Evolutionary conservation across 2,329 filamentous ascomycete species (phyloP).

Genomic region (Exophiala dermatitidis): DNA sequence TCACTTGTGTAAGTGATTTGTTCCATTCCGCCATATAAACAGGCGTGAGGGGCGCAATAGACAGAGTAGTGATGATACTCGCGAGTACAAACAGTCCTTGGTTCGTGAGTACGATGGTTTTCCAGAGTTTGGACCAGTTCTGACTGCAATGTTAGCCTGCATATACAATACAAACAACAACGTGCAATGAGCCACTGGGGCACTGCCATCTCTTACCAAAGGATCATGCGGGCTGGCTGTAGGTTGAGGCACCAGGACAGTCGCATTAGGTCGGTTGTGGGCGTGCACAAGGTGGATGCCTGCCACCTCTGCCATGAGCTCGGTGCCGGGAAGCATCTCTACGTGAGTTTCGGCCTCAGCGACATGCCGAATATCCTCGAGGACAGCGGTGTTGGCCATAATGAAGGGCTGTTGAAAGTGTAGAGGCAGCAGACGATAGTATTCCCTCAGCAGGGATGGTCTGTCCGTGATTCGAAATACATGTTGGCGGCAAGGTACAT

Average conservation of each 20-base stretch:
- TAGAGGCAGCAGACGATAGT: not conserved
- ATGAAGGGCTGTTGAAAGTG: not conserved
- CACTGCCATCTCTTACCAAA: slow-evolving; percentile 26
- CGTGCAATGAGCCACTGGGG: too few relatives aligned
- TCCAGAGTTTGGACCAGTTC: slow-evolving; percentile 45
- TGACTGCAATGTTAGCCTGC: slow-evolving; percentile 13
- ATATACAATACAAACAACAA: not conserved
- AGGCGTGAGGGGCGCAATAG: slow-evolving; percentile 52
- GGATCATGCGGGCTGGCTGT: slow-evolving; percentile 36
- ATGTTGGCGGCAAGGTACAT: not conserved
- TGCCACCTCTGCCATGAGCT: slow-evolving; percentile 55
- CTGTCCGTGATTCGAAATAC: not conserved
- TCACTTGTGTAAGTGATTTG: slow-evolving; percentile 44
- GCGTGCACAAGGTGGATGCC: slow-evolving; percentile 56
- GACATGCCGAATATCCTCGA: not conserved
- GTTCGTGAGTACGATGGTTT: slow-evolving; percentile 41
- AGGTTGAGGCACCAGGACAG: slow-evolving; percentile 41
- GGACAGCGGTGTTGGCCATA: not conserved
- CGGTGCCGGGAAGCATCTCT: slow-evolving; percentile 50
- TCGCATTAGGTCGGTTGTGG: slow-evolving; percentile 26
- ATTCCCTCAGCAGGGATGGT: not conserved
- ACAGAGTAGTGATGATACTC: slow-evolving; percentile 48
- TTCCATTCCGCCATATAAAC: slow-evolving; percentile 50
- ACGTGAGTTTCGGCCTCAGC: slow-evolving; percentile 35
- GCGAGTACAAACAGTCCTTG: slow-evolving; percentile 43